Conservation (phyloP, 2,329 filamentous ascomycete genomes). For the Microsporum audouinii region DNA sequence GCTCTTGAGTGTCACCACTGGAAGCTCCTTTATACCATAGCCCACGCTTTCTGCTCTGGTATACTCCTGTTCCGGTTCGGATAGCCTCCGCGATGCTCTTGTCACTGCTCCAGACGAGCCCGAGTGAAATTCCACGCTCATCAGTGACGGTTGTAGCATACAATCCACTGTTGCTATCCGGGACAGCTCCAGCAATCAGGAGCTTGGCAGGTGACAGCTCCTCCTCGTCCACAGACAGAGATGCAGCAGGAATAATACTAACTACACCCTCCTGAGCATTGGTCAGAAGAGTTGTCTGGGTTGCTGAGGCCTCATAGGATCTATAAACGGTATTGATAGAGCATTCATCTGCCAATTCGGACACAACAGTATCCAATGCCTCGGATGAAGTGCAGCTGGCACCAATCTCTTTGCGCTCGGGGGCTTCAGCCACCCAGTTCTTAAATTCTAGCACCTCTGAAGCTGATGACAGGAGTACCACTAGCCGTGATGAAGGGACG, state of each 20-base stretch:
- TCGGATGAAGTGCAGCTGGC: slow-evolving; percentile 19
- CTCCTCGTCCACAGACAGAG: slow-evolving; percentile 57
- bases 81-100: slow-evolving; percentile 83
- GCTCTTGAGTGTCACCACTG: slow-evolving; percentile 84
- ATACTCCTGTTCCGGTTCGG: slow-evolving; percentile 70
- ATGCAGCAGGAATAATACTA: slow-evolving; percentile 61
- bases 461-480: slow-evolving; percentile 40
- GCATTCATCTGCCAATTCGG: slow-evolving; percentile 27
- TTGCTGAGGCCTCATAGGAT: slow-evolving; percentile 29
- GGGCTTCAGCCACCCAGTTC: slow-evolving; percentile 28
- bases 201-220: slow-evolving; percentile 54
- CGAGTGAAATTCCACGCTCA: slow-evolving; percentile 70
- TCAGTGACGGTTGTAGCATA: slow-evolving; percentile 86
- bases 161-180: slow-evolving; percentile 71
- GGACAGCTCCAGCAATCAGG: slow-evolving; percentile 62
- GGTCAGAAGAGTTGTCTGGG: slow-evolving; percentile 39
- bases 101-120: slow-evolving; percentile 86
- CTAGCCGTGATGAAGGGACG: slow-evolving; percentile 45
- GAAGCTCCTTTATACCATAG: slow-evolving; percentile 95
- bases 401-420: slow-evolving; percentile 27
- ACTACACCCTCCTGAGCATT: slow-evolving; percentile 44
- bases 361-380: slow-evolving; percentile 22
- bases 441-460: slow-evolving; percentile 30
- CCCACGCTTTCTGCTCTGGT: slow-evolving; percentile 89
- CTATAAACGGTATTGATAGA: slow-evolving; percentile 31